Evolutionary conservation across 192 early-diverging fungal genomes (phyloP), one percentile per base, ranked within the genome.

Genomic region (Entomortierella lignicola): DNA sequence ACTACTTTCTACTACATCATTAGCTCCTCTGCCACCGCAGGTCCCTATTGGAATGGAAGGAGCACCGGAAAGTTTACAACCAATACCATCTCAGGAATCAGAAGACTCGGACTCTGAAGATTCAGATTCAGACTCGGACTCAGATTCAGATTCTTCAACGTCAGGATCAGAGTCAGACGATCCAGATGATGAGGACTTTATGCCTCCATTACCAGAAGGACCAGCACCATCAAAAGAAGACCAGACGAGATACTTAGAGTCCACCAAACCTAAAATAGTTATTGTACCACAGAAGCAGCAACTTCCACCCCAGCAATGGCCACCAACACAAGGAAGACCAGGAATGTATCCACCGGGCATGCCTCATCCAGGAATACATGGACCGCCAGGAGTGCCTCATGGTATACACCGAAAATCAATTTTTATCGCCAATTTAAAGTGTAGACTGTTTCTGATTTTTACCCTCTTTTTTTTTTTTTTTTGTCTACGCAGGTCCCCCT

Each of bases 121-220:
- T 29, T 65, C 65, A 43, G 60, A 63, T 12, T 71, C 72, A 6
- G 25, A 50, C 25, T 67, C 62, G 32, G 70, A 72, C 32, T 72
- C 64, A 17, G 74, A 69, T 30, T 64, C 66, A 41, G 68, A 70
- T 29, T 68, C 63, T 4, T 66, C 66, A 0, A 50, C 25, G n/a
- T 65, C 75, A 21, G 63, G 39, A 18, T 70, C 75, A 17, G 67
- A 79, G 7, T 63, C 65, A 11, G 72, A 77, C 1, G 66, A 62
- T 20, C 30, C 31, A 17, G 74, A 79, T 42, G 62, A 66, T 20
- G 67, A 79, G 0, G 32, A 59, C 3, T 79, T 26, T 31, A 79
- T 79, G 67, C 75, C 75, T 25, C 62, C 75, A 25, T 52, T 79
- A 32, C 75, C 75, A 7, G 62, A 70, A 56, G 75, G 75, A 21